Conservation (phyloP, 1,284 basidiomycete genomes). For the Ceratobasidium sp. region DNA sequence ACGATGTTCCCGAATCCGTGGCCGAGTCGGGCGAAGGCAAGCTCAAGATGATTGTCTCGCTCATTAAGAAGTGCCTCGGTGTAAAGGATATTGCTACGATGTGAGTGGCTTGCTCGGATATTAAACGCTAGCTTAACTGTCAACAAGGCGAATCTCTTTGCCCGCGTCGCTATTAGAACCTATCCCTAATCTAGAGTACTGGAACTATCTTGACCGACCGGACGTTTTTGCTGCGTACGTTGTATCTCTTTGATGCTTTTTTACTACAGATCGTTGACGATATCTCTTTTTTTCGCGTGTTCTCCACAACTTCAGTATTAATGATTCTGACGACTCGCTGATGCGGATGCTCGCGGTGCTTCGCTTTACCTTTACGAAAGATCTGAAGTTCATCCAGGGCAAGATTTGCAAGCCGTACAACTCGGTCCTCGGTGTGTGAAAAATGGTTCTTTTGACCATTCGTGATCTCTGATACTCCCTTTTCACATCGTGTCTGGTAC, state of each 20-base stretch:
- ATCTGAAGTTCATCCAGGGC: slow-evolving; percentile 93
- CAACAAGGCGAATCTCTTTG: slow-evolving; percentile 82
- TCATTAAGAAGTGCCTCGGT: slow-evolving; percentile 88
- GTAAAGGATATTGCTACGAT: slow-evolving; percentile 93
- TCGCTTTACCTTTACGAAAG: slow-evolving; percentile 92
- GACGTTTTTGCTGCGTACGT: slow-evolving; percentile 91
- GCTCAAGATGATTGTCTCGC: slow-evolving; percentile 89
- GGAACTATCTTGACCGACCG: slow-evolving; percentile 94
- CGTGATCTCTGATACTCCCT: neutral
- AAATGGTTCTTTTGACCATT: slow-evolving; percentile 25
- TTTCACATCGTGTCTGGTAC: slow-evolving; percentile 53
- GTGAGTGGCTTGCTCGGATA: slow-evolving; percentile 63
- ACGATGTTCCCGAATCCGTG: slow-evolving; percentile 25
- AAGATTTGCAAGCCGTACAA: slow-evolving; percentile 97
- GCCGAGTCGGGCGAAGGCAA: slow-evolving; percentile 70
- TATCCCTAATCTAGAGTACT: slow-evolving; percentile 94
- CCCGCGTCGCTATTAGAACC: slow-evolving; percentile 92
- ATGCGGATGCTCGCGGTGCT: slow-evolving; percentile 93
- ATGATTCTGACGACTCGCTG: slow-evolving; percentile 90
- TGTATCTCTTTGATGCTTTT: neutral
- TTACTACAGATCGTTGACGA: neutral
- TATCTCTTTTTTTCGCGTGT: neutral
- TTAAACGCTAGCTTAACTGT: neutral
- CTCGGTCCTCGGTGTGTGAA: slow-evolving; percentile 77
- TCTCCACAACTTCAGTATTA: slow-evolving; percentile 69